These are phyloP conservation scores for Leptographium wingfieldii DNA, from an alignment of 2,329 filamentous ascomycete genomes.

Conservation along the genomic window DNA sequence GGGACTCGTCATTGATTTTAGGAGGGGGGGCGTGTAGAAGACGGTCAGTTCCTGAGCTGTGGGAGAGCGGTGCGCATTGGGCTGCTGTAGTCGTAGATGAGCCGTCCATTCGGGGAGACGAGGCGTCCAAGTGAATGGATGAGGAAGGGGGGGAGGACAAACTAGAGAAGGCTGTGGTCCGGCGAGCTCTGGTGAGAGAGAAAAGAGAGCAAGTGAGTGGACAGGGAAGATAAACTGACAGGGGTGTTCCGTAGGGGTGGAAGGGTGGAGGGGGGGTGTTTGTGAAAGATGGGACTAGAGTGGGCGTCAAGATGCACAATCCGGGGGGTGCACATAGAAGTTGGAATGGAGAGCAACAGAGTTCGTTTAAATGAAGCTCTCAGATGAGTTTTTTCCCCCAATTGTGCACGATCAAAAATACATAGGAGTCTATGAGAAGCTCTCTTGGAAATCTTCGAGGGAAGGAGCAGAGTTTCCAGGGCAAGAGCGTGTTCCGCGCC, in stretches of 20 bases:
- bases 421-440: background rate
- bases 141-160: background rate
- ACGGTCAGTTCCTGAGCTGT: background rate
- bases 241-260: background rate
- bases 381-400: background rate
- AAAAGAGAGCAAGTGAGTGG: background rate
- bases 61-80: background rate
- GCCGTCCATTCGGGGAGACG: background rate
- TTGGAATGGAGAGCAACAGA: background rate
- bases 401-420: background rate
- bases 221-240: background rate
- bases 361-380: background rate
- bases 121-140: background rate
- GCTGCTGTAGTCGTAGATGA: background rate
- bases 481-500: background rate
- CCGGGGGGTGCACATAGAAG: background rate
- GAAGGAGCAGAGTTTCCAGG: too few species aligned
- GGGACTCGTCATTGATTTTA: background rate
- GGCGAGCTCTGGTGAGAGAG: background rate
- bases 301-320: background rate
- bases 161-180: background rate
- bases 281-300: background rate
- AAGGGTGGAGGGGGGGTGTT: background rate
- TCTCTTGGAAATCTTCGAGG: too few species aligned
- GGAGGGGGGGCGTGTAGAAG: background rate